Percentiles rank a stretch among this genome's conserved stretches.
phyloP scores from a whole-genome alignment of 2,329 filamentous ascomycete species.

The Nothophaeocryptopus gaeumannii region DNA sequence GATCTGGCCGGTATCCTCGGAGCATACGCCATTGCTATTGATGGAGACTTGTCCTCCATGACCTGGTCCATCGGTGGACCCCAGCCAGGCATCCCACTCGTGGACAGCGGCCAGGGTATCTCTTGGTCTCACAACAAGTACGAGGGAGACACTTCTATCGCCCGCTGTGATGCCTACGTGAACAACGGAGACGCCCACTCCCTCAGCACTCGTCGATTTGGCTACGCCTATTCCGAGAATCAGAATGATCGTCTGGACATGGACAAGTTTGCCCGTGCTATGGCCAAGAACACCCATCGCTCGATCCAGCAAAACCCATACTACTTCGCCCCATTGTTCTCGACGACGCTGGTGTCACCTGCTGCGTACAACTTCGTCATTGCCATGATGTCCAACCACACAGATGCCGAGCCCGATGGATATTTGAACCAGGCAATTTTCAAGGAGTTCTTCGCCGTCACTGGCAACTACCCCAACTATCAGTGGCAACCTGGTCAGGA shows the following conservation, averaged over 20 bases:
- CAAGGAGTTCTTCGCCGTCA: constrained; percentile 26
- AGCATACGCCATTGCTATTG: constrained; percentile 28
- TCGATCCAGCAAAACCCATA: constrained; percentile 33
- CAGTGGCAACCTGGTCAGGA: constrained; percentile 21
- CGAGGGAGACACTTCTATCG: constrained; percentile 33
- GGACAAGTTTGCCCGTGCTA: constrained; percentile 18
- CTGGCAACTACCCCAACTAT: constrained; percentile 17
- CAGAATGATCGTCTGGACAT: constrained; percentile 9
- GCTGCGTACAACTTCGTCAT: constrained; percentile 30
- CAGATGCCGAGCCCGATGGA: constrained; percentile 21
- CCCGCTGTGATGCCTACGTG: constrained; percentile 32
- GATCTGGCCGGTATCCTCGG: constrained; percentile 27
- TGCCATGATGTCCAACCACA: constrained; percentile 30
- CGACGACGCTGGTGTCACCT: constrained; percentile 22
- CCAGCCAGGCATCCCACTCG: constrained; percentile 7
- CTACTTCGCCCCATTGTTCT: constrained; percentile 32
- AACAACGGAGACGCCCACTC: constrained; percentile 19
- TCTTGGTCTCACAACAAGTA: constrained; percentile 35
- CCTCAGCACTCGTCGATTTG: constrained; percentile 20
- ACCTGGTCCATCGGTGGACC: constrained; percentile 33
- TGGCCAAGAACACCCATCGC: no score
- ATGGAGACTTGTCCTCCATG: constrained; percentile 9
- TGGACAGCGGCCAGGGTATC: constrained; percentile 18
- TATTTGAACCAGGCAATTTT: constrained; percentile 25
- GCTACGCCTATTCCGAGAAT: constrained; percentile 15